Evolutionary conservation across 2,329 filamentous ascomycete species (phyloP), one percentile per base, ranked within the genome.

Genomic region (Phaeosphaeria sp.): DNA sequence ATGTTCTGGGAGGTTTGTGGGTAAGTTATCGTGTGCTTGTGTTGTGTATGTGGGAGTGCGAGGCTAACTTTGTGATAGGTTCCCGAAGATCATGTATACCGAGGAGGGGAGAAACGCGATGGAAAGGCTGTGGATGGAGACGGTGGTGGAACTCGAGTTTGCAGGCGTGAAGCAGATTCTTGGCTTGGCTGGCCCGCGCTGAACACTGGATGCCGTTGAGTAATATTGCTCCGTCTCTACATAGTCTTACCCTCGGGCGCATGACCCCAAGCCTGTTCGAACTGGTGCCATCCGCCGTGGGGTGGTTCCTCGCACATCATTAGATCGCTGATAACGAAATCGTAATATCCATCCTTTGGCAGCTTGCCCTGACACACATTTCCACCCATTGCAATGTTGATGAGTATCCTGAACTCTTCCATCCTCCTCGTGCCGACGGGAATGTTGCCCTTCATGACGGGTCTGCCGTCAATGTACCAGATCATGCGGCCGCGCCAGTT

Each of bases 361-460:
- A 78, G 73, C 65, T 79, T 80, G 0, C 84, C 84, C 17, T 79
- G 73, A 61, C 84, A 87, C 5, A 87, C 85, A 57, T 84, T 86
- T 0, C 86, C 86, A 0, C 86, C 86, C 82, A 88, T 87, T 1
- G 86, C 86, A n/a, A 88, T 79, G 56, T 88, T 88, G 18, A 88
- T 79, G 57, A 87, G 72, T 8, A 88, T 74, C 18, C 80, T 81
- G 74, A 82, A 87, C 24, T 87, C 85, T 54, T 82, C 80, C 73
- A 88, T 79, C 6, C 81, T 78, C 13, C 86, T 75, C 2, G 83
- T 86, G 0, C 84, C 84, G 1, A 68, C 63, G 0, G 86, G 86
- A 22, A 86, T 83, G 2, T 71, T 65, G 0, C 79, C 84, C 73
- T 83, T 86, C 85, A 88, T 87, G 1, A 87, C 82, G 0, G 84